phyloP scores from a whole-genome alignment of 495 filamentous ascomycete genomes.

The Trichoderma virens region DNA sequence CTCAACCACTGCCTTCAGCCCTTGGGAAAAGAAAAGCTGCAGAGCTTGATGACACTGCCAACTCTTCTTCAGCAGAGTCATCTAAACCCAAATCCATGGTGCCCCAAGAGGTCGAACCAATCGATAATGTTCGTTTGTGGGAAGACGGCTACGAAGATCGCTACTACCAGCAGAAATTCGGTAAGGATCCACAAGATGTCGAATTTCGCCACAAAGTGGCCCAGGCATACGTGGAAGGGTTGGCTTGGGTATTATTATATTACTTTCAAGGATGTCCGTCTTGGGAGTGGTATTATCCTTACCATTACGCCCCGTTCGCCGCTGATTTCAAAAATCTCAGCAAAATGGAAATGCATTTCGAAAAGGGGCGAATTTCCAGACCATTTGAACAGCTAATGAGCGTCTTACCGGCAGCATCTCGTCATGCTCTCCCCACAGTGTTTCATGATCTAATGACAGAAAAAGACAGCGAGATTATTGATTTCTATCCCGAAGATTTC shows the following conservation, averaged over 20 bases:
- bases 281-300: slow-evolving; percentile 98
- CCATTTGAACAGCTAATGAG: slow-evolving; percentile 99
- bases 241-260: slow-evolving; percentile 96
- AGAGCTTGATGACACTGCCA: slow-evolving; percentile 48
- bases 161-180: slow-evolving; percentile 97
- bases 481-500: slow-evolving; percentile 97
- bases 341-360: slow-evolving; percentile 71
- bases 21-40: slow-evolving; percentile 51
- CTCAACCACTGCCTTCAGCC: slow-evolving; percentile 31
- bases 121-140: slow-evolving; percentile 86
- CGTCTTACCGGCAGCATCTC: slow-evolving; percentile 85
- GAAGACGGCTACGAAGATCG: slow-evolving; percentile 90
- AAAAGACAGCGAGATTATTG: slow-evolving; percentile 80
- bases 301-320: slow-evolving; percentile 97
- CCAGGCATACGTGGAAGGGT: slow-evolving; percentile 87
- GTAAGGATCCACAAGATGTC: slow-evolving; percentile 70
- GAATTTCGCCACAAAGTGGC: slow-evolving; percentile 89
- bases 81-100: not conserved
- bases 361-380: slow-evolving; percentile 77
- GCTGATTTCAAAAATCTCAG: slow-evolving; percentile 84
- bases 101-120: slow-evolving; percentile 52
- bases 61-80: slow-evolving; percentile 28
- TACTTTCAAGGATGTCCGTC: slow-evolving; percentile 98
- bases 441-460: slow-evolving; percentile 87
- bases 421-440: slow-evolving; percentile 77